A percentile compares a stretch with the other conserved stretches of the same genome.
Evolutionary conservation across 169 alveolate genomes (phyloP).

Genomic region (Plasmodium knowlesi): DNA sequence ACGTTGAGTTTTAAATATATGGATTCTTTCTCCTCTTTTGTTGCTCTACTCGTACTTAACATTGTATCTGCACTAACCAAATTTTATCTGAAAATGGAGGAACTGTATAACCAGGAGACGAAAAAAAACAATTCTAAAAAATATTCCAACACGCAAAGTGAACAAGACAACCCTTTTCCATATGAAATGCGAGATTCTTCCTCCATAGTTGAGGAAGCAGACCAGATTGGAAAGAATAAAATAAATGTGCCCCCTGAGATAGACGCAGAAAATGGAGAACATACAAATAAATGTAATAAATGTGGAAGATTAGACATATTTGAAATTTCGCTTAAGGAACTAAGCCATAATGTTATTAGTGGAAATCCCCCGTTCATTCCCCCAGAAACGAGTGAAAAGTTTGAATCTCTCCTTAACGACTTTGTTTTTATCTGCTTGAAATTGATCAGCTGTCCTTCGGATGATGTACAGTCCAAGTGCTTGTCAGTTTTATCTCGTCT

Average conservation of each 20-base stretch:
- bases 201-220: neutral
- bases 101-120: neutral
- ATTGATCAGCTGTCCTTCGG: conserved; percentile 39
- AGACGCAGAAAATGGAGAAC: neutral
- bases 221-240: neutral
- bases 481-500: neutral
- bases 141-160: neutral
- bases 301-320: neutral
- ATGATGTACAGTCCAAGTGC: conserved; percentile 21
- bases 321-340: neutral
- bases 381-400: neutral
- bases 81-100: neutral
- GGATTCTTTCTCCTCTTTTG: conserved; percentile 24
- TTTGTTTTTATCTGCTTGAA: conserved; percentile 51
- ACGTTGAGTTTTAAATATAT: conserved; percentile 22
- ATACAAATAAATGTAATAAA: neutral
- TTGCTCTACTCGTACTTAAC: conserved; percentile 1
- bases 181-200: neutral
- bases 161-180: neutral
- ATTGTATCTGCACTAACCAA: neutral
- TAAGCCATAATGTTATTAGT: neutral
- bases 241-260: neutral
- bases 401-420: conserved; percentile 38
- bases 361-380: neutral
- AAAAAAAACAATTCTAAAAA: neutral